A percentile compares a stretch with the other conserved stretches of the same genome.
Evolutionary conservation across 2,329 filamentous ascomycete species (phyloP).

Genomic region (Epichloe hybrida): DNA sequence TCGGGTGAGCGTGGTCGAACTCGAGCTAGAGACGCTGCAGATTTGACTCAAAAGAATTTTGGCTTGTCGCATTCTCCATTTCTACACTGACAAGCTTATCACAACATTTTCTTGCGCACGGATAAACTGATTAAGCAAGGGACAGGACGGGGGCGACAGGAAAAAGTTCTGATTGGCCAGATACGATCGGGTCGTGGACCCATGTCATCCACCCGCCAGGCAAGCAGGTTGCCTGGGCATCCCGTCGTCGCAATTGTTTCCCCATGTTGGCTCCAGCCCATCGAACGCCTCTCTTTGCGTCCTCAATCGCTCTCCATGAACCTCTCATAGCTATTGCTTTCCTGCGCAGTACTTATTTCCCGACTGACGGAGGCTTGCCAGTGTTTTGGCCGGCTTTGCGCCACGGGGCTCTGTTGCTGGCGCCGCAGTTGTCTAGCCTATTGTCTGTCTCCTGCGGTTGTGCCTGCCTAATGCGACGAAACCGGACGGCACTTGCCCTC

Average conservation of each 20-base stretch:
- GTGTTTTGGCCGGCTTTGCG: background rate
- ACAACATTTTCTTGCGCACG: slow-evolving; percentile 6
- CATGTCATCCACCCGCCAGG: background rate
- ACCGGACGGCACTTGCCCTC: slow-evolving; percentile 14
- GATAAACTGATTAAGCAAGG: slow-evolving; percentile 18
- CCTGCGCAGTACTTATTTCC: background rate
- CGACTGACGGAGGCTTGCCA: background rate
- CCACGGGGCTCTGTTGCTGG: background rate
- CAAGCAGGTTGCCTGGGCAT: background rate
- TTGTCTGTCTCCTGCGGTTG: slow-evolving; percentile 4
- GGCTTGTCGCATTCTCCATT: background rate
- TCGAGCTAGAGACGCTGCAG: background rate
- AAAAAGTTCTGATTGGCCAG: slow-evolving; percentile 10
- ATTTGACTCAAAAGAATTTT: background rate
- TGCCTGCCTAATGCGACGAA: slow-evolving; percentile 14
- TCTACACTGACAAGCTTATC: background rate
- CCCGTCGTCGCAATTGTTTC: background rate
- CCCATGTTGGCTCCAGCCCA: background rate
- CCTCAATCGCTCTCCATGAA: background rate
- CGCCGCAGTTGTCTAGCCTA: slow-evolving; percentile 1
- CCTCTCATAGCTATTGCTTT: background rate
- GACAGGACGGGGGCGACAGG: slow-evolving; percentile 10
- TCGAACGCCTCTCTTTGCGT: background rate
- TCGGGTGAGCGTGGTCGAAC: background rate
- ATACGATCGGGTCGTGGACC: background rate